Conservation (phyloP, 768 basidiomycete species). For the Boletus sp. region DNA sequence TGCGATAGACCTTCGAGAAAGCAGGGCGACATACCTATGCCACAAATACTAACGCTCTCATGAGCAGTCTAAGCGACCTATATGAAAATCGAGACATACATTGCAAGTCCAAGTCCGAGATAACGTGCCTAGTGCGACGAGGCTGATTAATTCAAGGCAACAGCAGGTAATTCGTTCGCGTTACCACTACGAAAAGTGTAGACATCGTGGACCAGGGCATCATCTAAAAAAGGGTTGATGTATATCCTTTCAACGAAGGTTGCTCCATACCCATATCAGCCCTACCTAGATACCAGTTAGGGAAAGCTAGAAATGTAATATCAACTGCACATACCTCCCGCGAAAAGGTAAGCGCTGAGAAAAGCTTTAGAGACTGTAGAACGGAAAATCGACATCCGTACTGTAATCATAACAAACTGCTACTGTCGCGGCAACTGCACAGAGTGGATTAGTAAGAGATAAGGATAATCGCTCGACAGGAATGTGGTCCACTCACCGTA, state of each 20-base stretch:
- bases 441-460: not conserved
- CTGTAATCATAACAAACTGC: slow-evolving; percentile 11
- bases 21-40: not conserved
- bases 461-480: too few species aligned
- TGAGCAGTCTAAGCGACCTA: not conserved
- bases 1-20: not conserved
- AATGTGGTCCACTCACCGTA: not conserved
- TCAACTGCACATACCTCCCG: slow-evolving; percentile 3
- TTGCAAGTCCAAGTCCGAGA: slow-evolving; percentile 1
- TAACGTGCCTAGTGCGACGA: slow-evolving; percentile 5
- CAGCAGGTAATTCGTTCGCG: not conserved
- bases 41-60: not conserved
- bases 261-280: slow-evolving; percentile 11
- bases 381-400: not conserved
- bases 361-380: not conserved
- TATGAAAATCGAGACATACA: not conserved
- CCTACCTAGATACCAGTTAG: not conserved
- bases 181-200: slow-evolving; percentile 12
- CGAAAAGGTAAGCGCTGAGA: slow-evolving; percentile 8
- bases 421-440: not conserved
- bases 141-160: not conserved
- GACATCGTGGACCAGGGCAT: slow-evolving; percentile 11
- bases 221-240: not conserved
- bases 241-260: not conserved
- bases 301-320: not conserved